Percentiles rank a stretch among this genome's conserved stretches.
Evolutionary conservation across 331 rosid species (phyloP).

Genomic region (Stylosanthes scabra): DNA sequence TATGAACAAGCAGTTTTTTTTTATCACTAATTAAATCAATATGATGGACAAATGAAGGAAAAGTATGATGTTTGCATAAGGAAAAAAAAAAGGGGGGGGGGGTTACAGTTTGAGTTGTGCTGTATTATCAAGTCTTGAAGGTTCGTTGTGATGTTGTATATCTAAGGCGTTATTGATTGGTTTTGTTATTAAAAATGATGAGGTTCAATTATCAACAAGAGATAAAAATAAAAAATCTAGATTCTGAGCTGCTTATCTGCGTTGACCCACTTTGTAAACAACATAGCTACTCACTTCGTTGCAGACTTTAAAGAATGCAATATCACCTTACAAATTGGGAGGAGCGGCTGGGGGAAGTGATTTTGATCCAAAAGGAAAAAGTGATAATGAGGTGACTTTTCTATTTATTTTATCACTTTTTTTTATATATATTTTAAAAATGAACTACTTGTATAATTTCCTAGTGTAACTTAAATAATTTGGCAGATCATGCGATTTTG

Average conservation of each 20-base stretch:
- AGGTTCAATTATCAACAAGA: neutral
- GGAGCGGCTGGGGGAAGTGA: constrained; percentile 97
- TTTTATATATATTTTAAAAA: no score
- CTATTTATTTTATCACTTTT: constrained; percentile 4
- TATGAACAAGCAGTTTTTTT: neutral
- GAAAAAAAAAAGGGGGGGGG: no score
- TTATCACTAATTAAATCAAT: no score
- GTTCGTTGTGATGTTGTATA: no score
- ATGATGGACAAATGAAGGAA: no score
- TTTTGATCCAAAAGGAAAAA: constrained; percentile 92
- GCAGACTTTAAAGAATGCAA: constrained; percentile 85
- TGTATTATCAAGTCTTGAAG: no score
- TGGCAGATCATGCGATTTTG: constrained; percentile 82
- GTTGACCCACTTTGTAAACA: constrained; percentile 48
- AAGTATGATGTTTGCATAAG: no score
- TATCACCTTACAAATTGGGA: constrained; percentile 89
- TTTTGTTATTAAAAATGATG: neutral
- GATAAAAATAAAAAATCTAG: neutral
- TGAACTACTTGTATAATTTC: constrained; percentile 22
- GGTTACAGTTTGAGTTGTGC: no score
- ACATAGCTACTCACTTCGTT: constrained; percentile 14
- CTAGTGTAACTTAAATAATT: constrained; percentile 50
- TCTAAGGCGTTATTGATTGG: no score
- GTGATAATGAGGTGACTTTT: constrained; percentile 80
- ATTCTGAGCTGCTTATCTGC: constrained; percentile 3